Conservation (phyloP, 164 flowering plant species). For the Stephania yunnanensis region DNA sequence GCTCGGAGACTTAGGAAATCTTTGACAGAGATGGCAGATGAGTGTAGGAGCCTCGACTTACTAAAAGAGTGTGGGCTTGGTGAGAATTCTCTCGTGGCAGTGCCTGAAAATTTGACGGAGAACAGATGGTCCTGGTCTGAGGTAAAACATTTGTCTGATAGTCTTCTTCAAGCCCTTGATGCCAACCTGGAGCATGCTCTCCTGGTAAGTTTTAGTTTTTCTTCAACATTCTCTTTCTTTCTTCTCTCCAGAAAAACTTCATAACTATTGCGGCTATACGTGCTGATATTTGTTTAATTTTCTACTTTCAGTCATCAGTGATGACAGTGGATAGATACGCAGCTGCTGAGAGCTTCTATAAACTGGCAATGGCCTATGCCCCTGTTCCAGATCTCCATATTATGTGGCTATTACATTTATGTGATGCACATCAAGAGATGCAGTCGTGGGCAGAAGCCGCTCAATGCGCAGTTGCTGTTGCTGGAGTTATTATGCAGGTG, state of each 20-base stretch:
- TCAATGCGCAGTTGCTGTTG: slow-evolving; percentile 98
- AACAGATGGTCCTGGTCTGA: slow-evolving; percentile 91
- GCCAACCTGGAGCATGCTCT: slow-evolving; percentile 96
- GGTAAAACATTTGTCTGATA: slow-evolving; percentile 68
- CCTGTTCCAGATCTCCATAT: slow-evolving; percentile 99
- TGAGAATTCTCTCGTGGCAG: slow-evolving; percentile 47
- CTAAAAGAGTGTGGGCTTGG: slow-evolving; percentile 72
- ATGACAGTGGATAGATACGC: slow-evolving; percentile 90
- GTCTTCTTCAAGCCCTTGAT: slow-evolving; percentile 88
- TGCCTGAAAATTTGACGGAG: slow-evolving; percentile 49
- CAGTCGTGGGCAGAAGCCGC: slow-evolving; percentile 99
- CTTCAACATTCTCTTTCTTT: not conserved
- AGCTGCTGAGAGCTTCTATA: slow-evolving; percentile 91
- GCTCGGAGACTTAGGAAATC: slow-evolving; percentile 81
- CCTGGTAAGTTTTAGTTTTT: slow-evolving; percentile 40
- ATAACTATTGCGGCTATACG: not conserved
- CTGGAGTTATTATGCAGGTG: slow-evolving; percentile 99
- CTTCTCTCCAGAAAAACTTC: not conserved
- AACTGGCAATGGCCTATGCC: slow-evolving; percentile 95
- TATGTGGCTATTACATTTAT: slow-evolving; percentile 96
- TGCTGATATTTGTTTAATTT: slow-evolving; percentile 4
- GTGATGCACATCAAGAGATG: slow-evolving; percentile 99
- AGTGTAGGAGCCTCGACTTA: slow-evolving; percentile 39
- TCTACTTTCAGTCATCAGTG: slow-evolving; percentile 51
- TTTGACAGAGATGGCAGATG: slow-evolving; percentile 86